A percentile compares a stretch with the other conserved stretches of the same genome.
Conservation (phyloP, 2,329 filamentous ascomycete species). For the Trichothecium roseum region DNA sequence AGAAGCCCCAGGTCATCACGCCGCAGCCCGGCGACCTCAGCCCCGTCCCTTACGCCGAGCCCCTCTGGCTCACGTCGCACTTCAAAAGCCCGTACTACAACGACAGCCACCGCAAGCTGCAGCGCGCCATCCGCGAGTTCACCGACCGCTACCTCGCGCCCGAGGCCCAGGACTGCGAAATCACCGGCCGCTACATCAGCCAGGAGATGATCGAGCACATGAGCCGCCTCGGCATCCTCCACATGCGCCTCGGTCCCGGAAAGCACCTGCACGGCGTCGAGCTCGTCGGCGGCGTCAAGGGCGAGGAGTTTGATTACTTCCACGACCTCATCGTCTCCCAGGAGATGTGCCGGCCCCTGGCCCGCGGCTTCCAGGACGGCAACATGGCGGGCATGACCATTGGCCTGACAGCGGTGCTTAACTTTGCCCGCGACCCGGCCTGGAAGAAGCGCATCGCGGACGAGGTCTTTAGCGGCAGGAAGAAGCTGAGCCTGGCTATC, state of each 20-base stretch:
- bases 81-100: constrained; percentile 77
- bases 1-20: constrained; percentile 64
- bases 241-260: constrained; percentile 76
- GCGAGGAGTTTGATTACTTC: constrained; percentile 79
- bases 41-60: constrained; percentile 73
- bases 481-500: constrained; percentile 82
- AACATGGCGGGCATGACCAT: constrained; percentile 85
- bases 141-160: constrained; percentile 60
- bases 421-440: constrained; percentile 60
- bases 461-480: constrained; percentile 68
- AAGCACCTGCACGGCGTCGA: constrained; percentile 66
- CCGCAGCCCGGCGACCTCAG: constrained; percentile 62
- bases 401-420: constrained; percentile 66
- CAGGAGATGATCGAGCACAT: constrained; percentile 68
- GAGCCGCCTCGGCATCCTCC: constrained; percentile 62
- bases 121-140: constrained; percentile 62
- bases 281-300: constrained; percentile 60
- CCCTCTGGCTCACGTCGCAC: constrained; percentile 66
- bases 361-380: constrained; percentile 75
- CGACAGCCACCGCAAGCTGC: constrained; percentile 59
- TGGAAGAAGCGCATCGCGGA: constrained; percentile 58
- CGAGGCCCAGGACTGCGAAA: constrained; percentile 68
- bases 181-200: constrained; percentile 59
- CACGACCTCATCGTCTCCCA: constrained; percentile 70
- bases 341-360: constrained; percentile 60